A percentile compares a stretch with the other conserved stretches of the same genome.
Evolutionary conservation across 257 asterid genomes (phyloP).

Genomic region (Apocynum venetum): DNA sequence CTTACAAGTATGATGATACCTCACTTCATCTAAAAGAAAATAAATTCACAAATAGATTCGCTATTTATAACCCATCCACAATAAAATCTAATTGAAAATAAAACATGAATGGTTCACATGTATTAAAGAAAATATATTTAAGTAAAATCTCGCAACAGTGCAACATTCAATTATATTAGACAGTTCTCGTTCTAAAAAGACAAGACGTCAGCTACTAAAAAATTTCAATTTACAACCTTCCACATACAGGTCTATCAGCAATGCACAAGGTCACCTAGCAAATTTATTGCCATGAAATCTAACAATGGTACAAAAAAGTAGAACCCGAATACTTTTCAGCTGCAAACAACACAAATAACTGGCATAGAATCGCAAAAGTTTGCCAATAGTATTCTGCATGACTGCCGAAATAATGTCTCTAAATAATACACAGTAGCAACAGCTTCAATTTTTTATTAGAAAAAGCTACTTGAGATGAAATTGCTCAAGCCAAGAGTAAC

Average conservation of each 20-base stretch:
- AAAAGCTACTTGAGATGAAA: slow-evolving; percentile 25
- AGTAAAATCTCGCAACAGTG: too few relatives aligned
- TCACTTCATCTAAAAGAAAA: not conserved
- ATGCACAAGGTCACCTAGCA: not conserved
- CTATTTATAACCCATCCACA: too few relatives aligned
- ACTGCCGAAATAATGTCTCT: slow-evolving; percentile 14
- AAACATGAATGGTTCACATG: too few relatives aligned
- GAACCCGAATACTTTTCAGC: slow-evolving; percentile 2
- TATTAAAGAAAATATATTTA: too few relatives aligned
- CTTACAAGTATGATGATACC: not conserved
- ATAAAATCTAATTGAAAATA: too few relatives aligned
- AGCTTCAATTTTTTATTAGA: slow-evolving; percentile 30
- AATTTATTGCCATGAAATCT: slow-evolving; percentile 19
- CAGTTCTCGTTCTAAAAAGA: not conserved
- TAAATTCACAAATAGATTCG: too few relatives aligned
- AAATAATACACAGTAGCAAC: slow-evolving; percentile 22
- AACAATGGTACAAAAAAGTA: slow-evolving; percentile 6
- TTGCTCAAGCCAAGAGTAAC: slow-evolving; percentile 58
- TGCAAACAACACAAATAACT: slow-evolving; percentile 15
- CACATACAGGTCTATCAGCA: not conserved
- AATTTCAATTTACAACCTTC: not conserved
- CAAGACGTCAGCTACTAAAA: not conserved
- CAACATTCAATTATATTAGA: not conserved
- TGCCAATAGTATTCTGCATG: slow-evolving; percentile 28
- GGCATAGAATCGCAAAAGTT: slow-evolving; percentile 15